These are phyloP conservation scores for Beta macrorhiza DNA, from an alignment of 179 eudicot genomes.

Conservation along the genomic window DNA sequence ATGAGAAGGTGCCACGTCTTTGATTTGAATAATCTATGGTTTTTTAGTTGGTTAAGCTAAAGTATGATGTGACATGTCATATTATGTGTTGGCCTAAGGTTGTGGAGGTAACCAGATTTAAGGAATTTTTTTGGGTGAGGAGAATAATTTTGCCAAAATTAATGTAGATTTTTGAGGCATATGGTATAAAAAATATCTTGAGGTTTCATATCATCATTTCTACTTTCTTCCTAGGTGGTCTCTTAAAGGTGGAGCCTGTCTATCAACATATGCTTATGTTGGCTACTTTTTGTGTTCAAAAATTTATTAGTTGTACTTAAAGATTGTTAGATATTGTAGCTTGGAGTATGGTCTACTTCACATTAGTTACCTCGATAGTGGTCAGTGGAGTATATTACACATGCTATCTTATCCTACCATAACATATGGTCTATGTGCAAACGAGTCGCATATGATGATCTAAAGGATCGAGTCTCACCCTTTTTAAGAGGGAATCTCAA, in stretches of 20 bases:
- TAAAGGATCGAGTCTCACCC: no score
- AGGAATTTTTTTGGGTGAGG: not conserved
- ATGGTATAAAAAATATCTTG: conserved; percentile 18
- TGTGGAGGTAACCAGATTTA: not conserved
- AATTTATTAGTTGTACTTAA: not conserved
- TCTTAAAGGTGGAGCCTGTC: conserved; percentile 14
- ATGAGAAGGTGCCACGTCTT: not conserved
- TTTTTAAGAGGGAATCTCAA: no score
- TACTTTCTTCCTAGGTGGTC: conserved; percentile 7
- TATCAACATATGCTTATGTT: conserved; percentile 18
- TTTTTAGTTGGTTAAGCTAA: not conserved
- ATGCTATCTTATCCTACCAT: not conserved
- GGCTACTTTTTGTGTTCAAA: not conserved
- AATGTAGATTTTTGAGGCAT: not conserved
- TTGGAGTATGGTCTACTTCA: conserved; percentile 3
- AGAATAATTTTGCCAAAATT: not conserved
- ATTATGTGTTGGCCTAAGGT: not conserved
- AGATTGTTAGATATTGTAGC: not conserved
- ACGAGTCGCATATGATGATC: no score
- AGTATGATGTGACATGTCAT: not conserved
- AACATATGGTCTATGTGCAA: no score
- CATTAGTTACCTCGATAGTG: not conserved
- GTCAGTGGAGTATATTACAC: not conserved
- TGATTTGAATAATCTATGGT: not conserved
- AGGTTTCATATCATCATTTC: not conserved